These are phyloP conservation scores for Triticum turgidum DNA, from an alignment of 176 grass and related monocot genomes.

Conservation along the genomic window DNA sequence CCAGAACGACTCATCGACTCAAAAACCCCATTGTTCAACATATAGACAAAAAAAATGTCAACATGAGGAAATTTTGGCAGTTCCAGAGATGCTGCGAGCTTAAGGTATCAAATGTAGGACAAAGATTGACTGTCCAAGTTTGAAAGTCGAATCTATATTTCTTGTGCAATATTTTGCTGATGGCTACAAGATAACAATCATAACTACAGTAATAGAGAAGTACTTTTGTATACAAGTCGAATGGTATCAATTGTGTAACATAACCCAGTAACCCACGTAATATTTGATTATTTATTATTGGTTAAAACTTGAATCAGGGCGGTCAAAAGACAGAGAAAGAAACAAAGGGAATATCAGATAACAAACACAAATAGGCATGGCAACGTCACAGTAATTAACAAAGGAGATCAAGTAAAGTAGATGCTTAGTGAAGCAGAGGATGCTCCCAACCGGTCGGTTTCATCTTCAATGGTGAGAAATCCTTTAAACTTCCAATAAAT, in stretches of 20 bases:
- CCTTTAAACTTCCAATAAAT: not conserved
- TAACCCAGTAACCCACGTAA: not conserved
- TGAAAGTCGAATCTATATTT: not conserved
- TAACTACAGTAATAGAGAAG: not conserved
- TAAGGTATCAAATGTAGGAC: not conserved
- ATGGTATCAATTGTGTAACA: not conserved
- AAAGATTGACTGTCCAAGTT: not conserved
- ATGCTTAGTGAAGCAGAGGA: not conserved
- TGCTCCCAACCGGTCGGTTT: not conserved
- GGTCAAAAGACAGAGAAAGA: not conserved
- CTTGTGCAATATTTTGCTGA: not conserved
- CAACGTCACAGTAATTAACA: not conserved
- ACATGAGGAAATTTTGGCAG: not conserved
- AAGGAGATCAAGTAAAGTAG: not conserved
- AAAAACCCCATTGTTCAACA: not conserved
- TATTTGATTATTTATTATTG: not conserved
- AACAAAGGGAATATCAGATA: not conserved
- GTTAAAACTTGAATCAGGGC: not conserved
- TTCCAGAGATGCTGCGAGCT: not conserved
- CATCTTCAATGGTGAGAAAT: not conserved
- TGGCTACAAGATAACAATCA: not conserved
- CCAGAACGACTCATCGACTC: no score
- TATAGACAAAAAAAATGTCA: not conserved
- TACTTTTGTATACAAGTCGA: not conserved
- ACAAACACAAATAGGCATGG: slow-evolving; percentile 1